Evolutionary conservation across 352 stramenopile genomes (phyloP).

Genomic region (Plasmopara muralis): DNA sequence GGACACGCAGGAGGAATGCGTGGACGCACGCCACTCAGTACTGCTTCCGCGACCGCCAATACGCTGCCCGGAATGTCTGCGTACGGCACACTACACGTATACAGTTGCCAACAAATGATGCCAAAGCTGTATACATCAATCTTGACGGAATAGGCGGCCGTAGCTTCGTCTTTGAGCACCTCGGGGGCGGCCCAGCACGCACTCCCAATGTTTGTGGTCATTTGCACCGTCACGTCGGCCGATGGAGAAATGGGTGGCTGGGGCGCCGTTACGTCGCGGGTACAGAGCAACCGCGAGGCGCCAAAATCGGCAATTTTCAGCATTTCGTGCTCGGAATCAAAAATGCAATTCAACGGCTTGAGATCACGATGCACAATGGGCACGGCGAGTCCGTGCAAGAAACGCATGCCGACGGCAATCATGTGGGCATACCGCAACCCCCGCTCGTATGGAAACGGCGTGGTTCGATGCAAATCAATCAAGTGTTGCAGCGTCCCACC

Average conservation of each 20-base stretch:
- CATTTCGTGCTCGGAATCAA: conserved; percentile 67
- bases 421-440: conserved; percentile 69
- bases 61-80: conserved; percentile 73
- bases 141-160: conserved; percentile 70
- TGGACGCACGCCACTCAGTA: conserved; percentile 54
- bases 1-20: conserved; percentile 55
- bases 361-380: conserved; percentile 76
- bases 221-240: conserved; percentile 58
- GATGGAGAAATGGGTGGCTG: conserved; percentile 56
- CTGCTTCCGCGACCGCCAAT: conserved; percentile 63
- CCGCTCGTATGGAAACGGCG: conserved; percentile 49
- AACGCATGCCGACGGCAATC: conserved; percentile 78
- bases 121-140: conserved; percentile 84
- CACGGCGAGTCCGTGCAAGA: conserved; percentile 62
- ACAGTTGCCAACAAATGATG: conserved; percentile 82
- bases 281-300: conserved; percentile 62
- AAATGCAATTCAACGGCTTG: conserved; percentile 80
- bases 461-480: conserved; percentile 40
- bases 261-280: conserved; percentile 43
- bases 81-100: conserved; percentile 64
- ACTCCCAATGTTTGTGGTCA: conserved; percentile 79
- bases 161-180: conserved; percentile 62
- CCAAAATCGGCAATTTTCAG: conserved; percentile 80
- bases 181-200: conserved; percentile 75
- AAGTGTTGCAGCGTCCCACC: conserved; percentile 76